Base-by-base conservation (phyloP, 805 yeast species). In the Jamesozyma jinghongensis region DNA sequence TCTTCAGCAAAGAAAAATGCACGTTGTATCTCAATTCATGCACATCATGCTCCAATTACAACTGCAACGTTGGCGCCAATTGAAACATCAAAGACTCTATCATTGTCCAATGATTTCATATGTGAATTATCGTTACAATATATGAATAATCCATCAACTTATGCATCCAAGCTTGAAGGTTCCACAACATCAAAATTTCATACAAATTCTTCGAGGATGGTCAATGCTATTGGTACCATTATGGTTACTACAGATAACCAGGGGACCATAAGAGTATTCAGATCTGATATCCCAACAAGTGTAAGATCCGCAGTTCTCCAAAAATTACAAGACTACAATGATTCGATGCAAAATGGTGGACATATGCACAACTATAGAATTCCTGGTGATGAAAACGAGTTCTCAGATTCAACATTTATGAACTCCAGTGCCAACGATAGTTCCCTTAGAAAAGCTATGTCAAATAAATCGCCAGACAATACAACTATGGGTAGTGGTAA, bases 51-150 rank as follows among this genome's bases (percentile, higher is more conserved):
- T 1, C 72, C 75, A 28, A 84, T 86, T 27, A 87, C 90, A 32
- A 77, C 74, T 30, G 88, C 95, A 0, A 52, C 77, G 0, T 75
- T 86, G 62, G 95, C 94, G 1, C 95, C 96, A 0, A 63, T 73
- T 16, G 67, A 68, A 4, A 81, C 95, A 0, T 68, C 74, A 37
- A 77, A 75, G 46, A 63, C 80, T 12, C 59, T 88, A 32, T 79
- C 81, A 35, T 64, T 79, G 32, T 81, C 94, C 1, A 83, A 83
- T 53, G 97, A 87, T 59, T 75, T 83, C 8, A 75, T 88, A 4
- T 85, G 73, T 59, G 94, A 85, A 45, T 56, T 84, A 34, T 57
- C 66, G 29, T 48, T 56, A 36, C 63, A 63, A 26, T 49, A 54
- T 19, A 41, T 51, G 27, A 51, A 43, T 30, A 43, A 46, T 16